Conservation (phyloP, 495 filamentous ascomycete species). For the Penicillium pulvis region DNA sequence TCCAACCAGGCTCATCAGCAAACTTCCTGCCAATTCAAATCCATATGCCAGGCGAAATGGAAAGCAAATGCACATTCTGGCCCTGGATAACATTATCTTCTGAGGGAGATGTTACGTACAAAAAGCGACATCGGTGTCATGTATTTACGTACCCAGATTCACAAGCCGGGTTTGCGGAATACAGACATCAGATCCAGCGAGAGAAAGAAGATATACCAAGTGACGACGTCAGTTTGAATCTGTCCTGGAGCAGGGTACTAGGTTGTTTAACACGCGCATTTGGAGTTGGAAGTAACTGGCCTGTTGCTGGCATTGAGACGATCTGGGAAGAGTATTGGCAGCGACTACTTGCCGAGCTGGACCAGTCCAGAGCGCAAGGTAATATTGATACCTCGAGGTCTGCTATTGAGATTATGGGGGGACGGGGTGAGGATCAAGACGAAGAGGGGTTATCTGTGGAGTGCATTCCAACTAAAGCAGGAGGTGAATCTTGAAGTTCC, state of each 20-base stretch:
- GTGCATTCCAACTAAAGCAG: conserved; percentile 38
- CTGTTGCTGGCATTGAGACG: conserved; percentile 58
- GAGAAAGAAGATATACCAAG: conserved; percentile 1
- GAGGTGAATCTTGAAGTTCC: conserved; percentile 42
- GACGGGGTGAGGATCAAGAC: conserved; percentile 1
- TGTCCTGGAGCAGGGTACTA: conserved; percentile 59
- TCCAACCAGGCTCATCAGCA: conserved; percentile 31
- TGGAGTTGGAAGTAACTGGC: conserved; percentile 39
- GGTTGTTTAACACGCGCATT: conserved; percentile 57
- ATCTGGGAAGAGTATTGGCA: conserved; percentile 60
- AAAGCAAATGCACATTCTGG: conserved; percentile 34
- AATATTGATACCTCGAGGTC: conserved; percentile 7
- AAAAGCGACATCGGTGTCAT: conserved; percentile 50
- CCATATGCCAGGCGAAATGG: conserved; percentile 52
- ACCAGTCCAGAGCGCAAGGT: conserved; percentile 6
- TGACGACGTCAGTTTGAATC: conserved; percentile 46
- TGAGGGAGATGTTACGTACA: conserved; percentile 29
- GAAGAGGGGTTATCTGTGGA: conserved; percentile 20
- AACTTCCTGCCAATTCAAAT: conserved; percentile 55
- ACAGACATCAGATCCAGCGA: conserved; percentile 30
- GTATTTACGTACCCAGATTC: conserved; percentile 50
- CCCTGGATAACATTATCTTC: conserved; percentile 25
- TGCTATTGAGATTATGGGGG: conserved; percentile 14
- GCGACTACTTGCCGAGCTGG: conserved; percentile 17
- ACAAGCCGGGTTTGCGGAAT: conserved; percentile 54